A percentile compares a stretch with the other conserved stretches of the same genome.
Conservation (phyloP, 2,329 filamentous ascomycete species). For the Orbilia ellipsospora region DNA sequence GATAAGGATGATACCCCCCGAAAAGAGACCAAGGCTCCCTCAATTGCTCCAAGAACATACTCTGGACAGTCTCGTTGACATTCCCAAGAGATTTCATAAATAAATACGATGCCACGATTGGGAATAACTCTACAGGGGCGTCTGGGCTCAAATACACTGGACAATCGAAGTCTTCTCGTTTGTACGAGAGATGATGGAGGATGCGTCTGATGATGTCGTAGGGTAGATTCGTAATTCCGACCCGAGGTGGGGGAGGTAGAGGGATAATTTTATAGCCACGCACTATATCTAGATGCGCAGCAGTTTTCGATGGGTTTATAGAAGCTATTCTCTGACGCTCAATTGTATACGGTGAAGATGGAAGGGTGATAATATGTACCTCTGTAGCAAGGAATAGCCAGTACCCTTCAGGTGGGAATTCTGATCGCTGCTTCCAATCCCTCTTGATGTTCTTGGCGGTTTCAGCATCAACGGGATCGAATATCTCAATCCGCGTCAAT, state of each 20-base stretch:
- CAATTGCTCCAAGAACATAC: no score
- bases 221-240: not conserved
- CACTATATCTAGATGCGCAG: not conserved
- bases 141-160: no score
- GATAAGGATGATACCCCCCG: no score
- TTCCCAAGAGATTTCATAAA: no score
- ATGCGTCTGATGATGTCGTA: not conserved
- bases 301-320: not conserved
- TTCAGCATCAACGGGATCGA: not conserved
- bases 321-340: conserved; percentile 15
- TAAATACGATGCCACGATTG: no score
- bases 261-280: not conserved
- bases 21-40: no score
- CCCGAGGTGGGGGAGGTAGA: not conserved
- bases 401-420: conserved; percentile 18
- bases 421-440: not conserved
- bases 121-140: no score
- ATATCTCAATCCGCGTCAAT: conserved; percentile 24
- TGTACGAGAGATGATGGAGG: not conserved
- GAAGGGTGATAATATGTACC: not conserved
- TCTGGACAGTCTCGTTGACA: no score
- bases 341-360: not conserved
- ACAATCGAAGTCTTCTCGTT: no score
- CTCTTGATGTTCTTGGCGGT: not conserved
- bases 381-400: conserved; percentile 18